Conservation (phyloP, 2,329 filamentous ascomycete genomes). For the Talaromyces verruculosus region DNA sequence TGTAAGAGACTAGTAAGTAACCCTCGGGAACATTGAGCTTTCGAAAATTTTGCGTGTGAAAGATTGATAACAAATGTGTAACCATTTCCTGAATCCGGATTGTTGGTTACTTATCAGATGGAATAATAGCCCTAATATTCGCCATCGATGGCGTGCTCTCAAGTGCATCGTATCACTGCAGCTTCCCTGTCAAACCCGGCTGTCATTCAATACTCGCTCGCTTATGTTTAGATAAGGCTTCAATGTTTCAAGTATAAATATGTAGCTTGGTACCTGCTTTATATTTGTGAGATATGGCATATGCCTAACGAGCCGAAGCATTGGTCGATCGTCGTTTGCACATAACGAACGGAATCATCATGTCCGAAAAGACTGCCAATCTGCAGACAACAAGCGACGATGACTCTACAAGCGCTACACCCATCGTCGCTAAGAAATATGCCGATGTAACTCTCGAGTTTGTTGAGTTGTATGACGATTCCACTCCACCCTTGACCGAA, state of each 20-base stretch:
- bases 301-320: neutral
- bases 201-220: neutral
- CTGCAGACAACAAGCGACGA: neutral
- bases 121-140: neutral
- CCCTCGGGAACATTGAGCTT: neutral
- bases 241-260: neutral
- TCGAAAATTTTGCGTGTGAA: neutral
- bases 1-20: no score
- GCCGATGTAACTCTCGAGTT: conserved; percentile 41
- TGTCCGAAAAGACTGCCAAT: neutral
- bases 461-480: conserved; percentile 37
- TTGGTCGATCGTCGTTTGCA: neutral
- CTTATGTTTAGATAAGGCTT: neutral
- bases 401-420: neutral
- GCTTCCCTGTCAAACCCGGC: neutral
- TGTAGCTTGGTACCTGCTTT: neutral
- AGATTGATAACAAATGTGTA: neutral
- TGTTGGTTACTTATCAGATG: neutral
- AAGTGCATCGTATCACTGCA: neutral
- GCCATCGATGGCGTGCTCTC: neutral
- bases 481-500: conserved; percentile 33
- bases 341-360: neutral
- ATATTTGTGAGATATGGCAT: neutral
- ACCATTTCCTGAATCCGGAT: neutral
- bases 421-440: conserved; percentile 23